phyloP scores from a whole-genome alignment of 2,329 filamentous ascomycete species.

The Hypomyces rosellus region DNA sequence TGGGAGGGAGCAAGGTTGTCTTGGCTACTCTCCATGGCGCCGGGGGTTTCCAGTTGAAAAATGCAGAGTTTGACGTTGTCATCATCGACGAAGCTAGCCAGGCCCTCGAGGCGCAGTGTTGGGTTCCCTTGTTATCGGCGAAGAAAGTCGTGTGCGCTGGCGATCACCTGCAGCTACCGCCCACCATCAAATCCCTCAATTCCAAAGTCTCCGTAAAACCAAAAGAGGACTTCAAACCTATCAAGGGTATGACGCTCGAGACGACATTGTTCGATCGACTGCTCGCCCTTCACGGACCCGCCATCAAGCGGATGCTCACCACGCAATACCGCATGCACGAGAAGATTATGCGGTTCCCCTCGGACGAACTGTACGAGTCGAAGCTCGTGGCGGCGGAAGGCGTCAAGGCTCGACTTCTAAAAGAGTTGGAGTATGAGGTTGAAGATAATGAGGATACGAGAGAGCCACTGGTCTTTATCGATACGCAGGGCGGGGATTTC shows the following conservation, averaged over 20 bases:
- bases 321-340: slow-evolving; percentile 99
- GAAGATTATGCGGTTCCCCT: slow-evolving; percentile 90
- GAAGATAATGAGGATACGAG: slow-evolving; percentile 76
- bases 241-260: slow-evolving; percentile 61
- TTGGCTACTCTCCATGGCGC: slow-evolving; percentile 89
- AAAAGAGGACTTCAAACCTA: slow-evolving; percentile 31
- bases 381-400: slow-evolving; percentile 73
- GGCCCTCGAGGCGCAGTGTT: slow-evolving; percentile 92
- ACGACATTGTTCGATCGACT: slow-evolving; percentile 91
- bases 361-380: slow-evolving; percentile 76
- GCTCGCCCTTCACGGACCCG: slow-evolving; percentile 69
- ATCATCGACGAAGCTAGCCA: slow-evolving; percentile 96
- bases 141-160: slow-evolving; percentile 85
- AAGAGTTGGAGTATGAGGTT: slow-evolving; percentile 71
- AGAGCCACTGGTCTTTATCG: slow-evolving; percentile 87
- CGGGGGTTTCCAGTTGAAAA: slow-evolving; percentile 74
- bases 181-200: slow-evolving; percentile 81
- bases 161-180: slow-evolving; percentile 89
- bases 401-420: slow-evolving; percentile 70
- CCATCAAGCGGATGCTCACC: slow-evolving; percentile 90
- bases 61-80: slow-evolving; percentile 83
- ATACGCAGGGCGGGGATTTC: slow-evolving; percentile 92
- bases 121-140: slow-evolving; percentile 79
- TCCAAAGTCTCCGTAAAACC: slow-evolving; percentile 38
- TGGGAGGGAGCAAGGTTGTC: slow-evolving; percentile 76